Evolutionary conservation across 202 grass and related monocot genomes (phyloP).

Genomic region (Cymbopogon flexuosus): DNA sequence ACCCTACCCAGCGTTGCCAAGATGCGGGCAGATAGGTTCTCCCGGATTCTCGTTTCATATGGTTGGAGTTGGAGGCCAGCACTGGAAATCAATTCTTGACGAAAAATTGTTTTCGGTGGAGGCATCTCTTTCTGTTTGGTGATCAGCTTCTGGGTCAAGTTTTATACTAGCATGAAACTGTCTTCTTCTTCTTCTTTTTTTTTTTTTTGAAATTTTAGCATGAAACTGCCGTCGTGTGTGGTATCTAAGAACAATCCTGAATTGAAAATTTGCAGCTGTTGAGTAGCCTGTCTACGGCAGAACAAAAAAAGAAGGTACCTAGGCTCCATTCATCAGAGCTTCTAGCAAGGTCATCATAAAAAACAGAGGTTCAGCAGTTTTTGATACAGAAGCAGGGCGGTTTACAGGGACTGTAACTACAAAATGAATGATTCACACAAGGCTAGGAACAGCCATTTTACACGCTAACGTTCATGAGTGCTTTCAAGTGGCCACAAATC

Average conservation of each 20-base stretch:
- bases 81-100: not conserved
- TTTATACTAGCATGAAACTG: not conserved
- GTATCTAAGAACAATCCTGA: not conserved
- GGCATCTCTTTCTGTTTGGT: not conserved
- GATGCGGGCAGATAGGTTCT: conserved; percentile 1
- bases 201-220: no score
- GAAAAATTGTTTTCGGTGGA: not conserved
- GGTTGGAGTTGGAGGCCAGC: not conserved
- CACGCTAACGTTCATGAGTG: not conserved
- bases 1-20: conserved; percentile 31
- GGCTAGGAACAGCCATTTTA: not conserved
- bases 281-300: no score
- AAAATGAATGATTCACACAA: not conserved
- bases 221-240: no score
- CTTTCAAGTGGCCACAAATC: not conserved
- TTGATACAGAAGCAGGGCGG: not conserved
- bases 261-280: no score
- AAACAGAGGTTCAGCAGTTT: not conserved
- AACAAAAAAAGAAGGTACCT: no score
- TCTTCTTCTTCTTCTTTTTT: no score
- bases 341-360: not conserved
- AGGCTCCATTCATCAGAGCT: not conserved
- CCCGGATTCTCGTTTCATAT: conserved; percentile 18
- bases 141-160: conserved; percentile 13
- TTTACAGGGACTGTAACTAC: not conserved